Base-by-base conservation (phyloP, 441 rosid species). In the Manihot esculenta region DNA sequence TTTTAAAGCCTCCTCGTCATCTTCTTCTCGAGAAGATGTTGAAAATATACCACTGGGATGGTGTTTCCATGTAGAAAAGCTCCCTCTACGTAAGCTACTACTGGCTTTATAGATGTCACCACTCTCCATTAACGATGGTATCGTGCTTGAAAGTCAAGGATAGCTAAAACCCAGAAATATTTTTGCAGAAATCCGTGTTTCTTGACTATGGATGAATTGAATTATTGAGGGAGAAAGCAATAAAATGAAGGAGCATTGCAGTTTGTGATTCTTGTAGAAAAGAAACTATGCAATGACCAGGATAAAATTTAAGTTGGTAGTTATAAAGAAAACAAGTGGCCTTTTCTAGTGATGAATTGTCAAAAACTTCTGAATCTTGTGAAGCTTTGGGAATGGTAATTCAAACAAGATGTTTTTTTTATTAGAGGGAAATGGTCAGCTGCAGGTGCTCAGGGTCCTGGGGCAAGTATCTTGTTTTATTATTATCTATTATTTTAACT, bases 1-100 rank as follows among this genome's bases (percentile, higher is more conserved):
- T 70, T 24, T 79, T 3, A 75, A 60, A 13, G 79, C 82, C 53
- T 79, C 82, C n/a, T 73, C 76, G 50, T 73, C 66, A 24, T 63
- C 66, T 45, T 63, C 66, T 12, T 44, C 33, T 42, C 30, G 14
- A 10, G 50, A 61, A 38, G 47, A 35, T n/a, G 24, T 35, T n/a
- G 66, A 23, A 23, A 62, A 62, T 3, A n/a, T 35, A 20, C 20
- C 49, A 4, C 6, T 20, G 23, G 30, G 26, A 62, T 61, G 17
- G 23, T 62, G 42, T 62, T 33, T 62, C 66, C 66, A 62, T 20
- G 10, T 17, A 38, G 66, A 62, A 41, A 56, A 56, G 35, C 61
- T 56, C 27, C 61, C 61, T 56, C 61, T 56, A 26, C 61, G 26
- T 26, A 56, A 24, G 17, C 61, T 56, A 26, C 61, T 56, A 26